Conservation (phyloP, 2,329 filamentous ascomycete species). For the Colletotrichum musicola region DNA sequence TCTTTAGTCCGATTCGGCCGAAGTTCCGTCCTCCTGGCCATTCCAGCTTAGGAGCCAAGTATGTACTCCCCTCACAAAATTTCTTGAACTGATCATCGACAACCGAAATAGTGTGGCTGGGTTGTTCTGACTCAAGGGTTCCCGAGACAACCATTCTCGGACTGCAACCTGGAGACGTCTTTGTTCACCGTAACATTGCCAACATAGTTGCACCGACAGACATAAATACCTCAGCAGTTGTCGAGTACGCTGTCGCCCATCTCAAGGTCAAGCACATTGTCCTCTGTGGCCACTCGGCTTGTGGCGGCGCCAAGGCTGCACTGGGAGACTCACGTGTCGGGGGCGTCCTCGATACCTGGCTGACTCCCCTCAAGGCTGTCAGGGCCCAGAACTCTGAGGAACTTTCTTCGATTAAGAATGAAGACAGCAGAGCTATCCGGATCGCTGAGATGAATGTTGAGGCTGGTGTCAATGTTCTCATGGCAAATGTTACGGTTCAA, state of each 20-base stretch:
- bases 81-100: background rate
- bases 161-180: slow-evolving; percentile 85
- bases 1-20: background rate
- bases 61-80: background rate
- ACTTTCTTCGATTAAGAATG: slow-evolving; percentile 66
- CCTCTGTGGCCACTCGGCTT: slow-evolving; percentile 76
- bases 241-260: slow-evolving; percentile 82
- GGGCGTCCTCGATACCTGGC: slow-evolving; percentile 68
- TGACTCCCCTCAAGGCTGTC: slow-evolving; percentile 63
- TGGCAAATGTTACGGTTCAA: slow-evolving; percentile 76
- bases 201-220: slow-evolving; percentile 84
- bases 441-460: slow-evolving; percentile 84
- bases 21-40: too few species aligned
- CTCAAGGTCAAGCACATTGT: slow-evolving; percentile 79
- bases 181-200: slow-evolving; percentile 91
- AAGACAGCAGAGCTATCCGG: slow-evolving; percentile 66
- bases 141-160: slow-evolving; percentile 86
- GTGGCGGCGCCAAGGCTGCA: slow-evolving; percentile 75
- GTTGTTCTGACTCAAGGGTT: slow-evolving; percentile 87
- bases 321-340: slow-evolving; percentile 61
- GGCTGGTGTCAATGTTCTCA: slow-evolving; percentile 74
- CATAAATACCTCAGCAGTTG: slow-evolving; percentile 79
- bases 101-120: slow-evolving; percentile 77
- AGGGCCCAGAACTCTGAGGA: slow-evolving; percentile 64
- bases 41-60: background rate